phyloP scores from a whole-genome alignment of 495 filamentous ascomycete species.

The Elaphomyces granulatus region DNA sequence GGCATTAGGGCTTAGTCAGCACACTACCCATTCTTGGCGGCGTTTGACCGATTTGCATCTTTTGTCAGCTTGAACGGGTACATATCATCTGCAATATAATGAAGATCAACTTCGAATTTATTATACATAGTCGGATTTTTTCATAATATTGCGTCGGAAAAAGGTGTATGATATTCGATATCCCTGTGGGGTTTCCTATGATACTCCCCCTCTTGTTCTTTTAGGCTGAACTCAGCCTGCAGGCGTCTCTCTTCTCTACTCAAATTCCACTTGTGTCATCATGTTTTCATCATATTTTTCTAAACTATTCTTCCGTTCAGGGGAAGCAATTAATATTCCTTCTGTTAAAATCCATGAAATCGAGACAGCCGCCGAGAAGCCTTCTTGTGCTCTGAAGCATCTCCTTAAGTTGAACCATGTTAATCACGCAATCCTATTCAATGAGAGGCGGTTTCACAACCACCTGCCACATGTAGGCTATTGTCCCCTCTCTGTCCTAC shows the following conservation, averaged over 20 bases:
- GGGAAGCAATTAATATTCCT: constrained; percentile 44
- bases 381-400: constrained; percentile 74
- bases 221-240: background rate
- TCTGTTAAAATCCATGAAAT: constrained; percentile 60
- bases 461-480: constrained; percentile 71
- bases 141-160: no score
- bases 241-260: background rate
- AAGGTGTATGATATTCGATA: background rate
- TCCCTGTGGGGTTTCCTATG: background rate
- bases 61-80: background rate
- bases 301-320: background rate
- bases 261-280: background rate
- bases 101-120: background rate
- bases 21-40: no score
- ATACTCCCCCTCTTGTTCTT: background rate
- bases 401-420: constrained; percentile 81
- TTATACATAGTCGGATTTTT: background rate
- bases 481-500: constrained; percentile 2
- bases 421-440: constrained; percentile 70
- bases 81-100: no score
- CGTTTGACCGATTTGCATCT: background rate
- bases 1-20: no score
- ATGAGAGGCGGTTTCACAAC: constrained; percentile 70
- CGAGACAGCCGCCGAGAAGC: constrained; percentile 64
- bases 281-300: background rate